These are phyloP conservation scores for Kodamaea sagamina DNA, from an alignment of 805 yeast species.

Conservation along the genomic window DNA sequence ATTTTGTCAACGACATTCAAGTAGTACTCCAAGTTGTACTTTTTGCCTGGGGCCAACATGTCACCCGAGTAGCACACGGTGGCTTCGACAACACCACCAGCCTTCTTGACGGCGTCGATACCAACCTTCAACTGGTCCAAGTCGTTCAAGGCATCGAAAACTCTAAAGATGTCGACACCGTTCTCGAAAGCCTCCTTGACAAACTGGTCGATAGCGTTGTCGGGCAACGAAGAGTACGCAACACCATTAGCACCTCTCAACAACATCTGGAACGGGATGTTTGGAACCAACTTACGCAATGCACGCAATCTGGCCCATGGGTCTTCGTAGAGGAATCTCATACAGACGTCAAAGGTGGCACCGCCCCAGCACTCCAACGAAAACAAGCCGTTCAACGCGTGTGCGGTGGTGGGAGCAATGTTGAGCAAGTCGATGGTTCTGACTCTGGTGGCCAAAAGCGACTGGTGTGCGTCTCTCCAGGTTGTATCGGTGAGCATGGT, in stretches of 20 bases:
- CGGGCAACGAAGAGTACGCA: slow-evolving; percentile 96
- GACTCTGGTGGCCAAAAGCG: slow-evolving; percentile 93
- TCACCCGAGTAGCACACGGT: slow-evolving; percentile 99
- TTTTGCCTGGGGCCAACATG: slow-evolving; percentile 94
- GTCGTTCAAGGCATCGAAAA: slow-evolving; percentile 96
- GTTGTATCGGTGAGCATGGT: slow-evolving; percentile 96
- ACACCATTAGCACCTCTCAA: slow-evolving; percentile 99
- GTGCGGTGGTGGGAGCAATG: slow-evolving; percentile 92
- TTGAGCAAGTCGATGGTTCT: slow-evolving; percentile 89
- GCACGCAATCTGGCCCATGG: slow-evolving; percentile 96
- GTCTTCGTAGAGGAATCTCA: slow-evolving; percentile 97
- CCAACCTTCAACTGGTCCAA: slow-evolving; percentile 96
- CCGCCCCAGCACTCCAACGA: slow-evolving; percentile 99
- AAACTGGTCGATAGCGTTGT: slow-evolving; percentile 97
- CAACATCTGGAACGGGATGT: slow-evolving; percentile 98
- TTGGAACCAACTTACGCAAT: slow-evolving; percentile 89
- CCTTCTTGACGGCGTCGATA: slow-evolving; percentile 95
- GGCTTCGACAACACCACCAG: slow-evolving; percentile 99
- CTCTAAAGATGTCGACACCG: slow-evolving; percentile 98
- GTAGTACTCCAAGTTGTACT: slow-evolving; percentile 92
- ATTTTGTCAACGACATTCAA: slow-evolving; percentile 76
- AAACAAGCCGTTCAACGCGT: slow-evolving; percentile 86
- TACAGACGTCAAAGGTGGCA: slow-evolving; percentile 97
- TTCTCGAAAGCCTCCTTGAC: slow-evolving; percentile 90
- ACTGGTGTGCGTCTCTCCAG: slow-evolving; percentile 99